Conservation (phyloP, 495 filamentous ascomycete genomes). For the Xylaria cubensis region DNA sequence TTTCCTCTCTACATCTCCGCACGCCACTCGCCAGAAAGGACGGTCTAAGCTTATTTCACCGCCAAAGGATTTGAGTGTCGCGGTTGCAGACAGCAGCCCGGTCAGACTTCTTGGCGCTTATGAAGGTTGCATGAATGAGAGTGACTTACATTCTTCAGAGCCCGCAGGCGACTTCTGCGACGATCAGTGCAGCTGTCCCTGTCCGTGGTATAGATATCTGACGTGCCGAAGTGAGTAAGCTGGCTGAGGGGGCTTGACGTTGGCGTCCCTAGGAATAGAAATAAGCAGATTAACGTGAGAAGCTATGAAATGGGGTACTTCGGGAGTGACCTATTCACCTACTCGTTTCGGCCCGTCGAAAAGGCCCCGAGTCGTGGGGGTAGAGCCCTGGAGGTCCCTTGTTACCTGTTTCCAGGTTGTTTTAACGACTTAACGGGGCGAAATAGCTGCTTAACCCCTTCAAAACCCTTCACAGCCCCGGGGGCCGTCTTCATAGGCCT, state of each 20-base stretch:
- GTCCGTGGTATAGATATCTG: background rate
- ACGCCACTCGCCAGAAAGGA: background rate
- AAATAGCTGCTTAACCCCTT: background rate
- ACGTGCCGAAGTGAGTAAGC: background rate
- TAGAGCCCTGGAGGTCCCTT: background rate
- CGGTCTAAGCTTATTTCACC: conserved; percentile 10
- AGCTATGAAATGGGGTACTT: background rate
- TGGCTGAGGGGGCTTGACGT: conserved; percentile 9
- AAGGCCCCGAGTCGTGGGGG: background rate
- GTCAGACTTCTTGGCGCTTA: conserved; percentile 20
- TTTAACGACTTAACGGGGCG: background rate
- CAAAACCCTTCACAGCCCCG: background rate
- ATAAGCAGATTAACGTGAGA: background rate
- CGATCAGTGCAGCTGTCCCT: background rate
- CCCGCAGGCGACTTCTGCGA: background rate
- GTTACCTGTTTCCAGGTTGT: too few relatives aligned
- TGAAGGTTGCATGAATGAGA: background rate
- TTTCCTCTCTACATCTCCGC: background rate
- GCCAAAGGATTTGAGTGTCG: background rate
- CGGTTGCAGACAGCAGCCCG: conserved; percentile 10
- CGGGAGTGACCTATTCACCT: background rate
- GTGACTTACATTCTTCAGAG: conserved; percentile 3
- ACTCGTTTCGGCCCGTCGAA: background rate
- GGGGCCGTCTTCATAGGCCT: background rate
- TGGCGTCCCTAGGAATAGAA: background rate